Base-by-base conservation (phyloP, 352 stramenopile species). In the Globisporangium abappressorium region DNA sequence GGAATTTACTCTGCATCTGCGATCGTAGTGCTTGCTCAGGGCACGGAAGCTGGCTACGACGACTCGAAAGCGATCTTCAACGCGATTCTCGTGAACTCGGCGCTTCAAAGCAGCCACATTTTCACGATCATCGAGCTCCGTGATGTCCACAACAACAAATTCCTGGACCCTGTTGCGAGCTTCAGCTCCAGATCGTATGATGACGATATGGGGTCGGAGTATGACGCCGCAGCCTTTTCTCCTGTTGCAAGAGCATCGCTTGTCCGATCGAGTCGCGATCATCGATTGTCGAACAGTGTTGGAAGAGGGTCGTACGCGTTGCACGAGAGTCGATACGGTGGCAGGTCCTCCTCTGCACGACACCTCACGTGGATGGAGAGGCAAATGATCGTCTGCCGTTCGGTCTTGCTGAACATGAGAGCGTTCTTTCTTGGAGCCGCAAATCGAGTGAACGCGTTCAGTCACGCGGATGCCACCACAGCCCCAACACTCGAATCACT, bases 51-150 rank as follows among this genome's bases (percentile, higher is more conserved):
- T 28, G 85, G 82, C 2, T 90, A 92, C 30, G 82, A 92, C 67
- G 87, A 95, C 70, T 94, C 87, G 0, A 93, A 94, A 66, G 84
- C 85, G 6, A 93, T 95, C 28, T 94, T 95, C 62, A 95, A 94
- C 55, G 86, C 87, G 4, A 94, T 94, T 53, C 75, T 95, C 18
- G 74, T 95, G 24, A 92, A 91, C 70, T 80, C 80, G 7, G 87
- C 87, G 14, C 70, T 93, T 15, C 73, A 90, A 62, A 76, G 74
- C 34, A 89, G 78, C 66, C 55, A 77, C 34, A 90, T 91, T 33
- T 95, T 95, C 69, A 93, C 87, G 2, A 94, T 95, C 64, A 90
- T 95, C 30, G 87, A 95, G 68, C 78, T 95, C 11, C 83, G 87
- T 51, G 86, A 95, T 62, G 83, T 92, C 11, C 81, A 91, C 65